Evolutionary conservation across 1,139 yeast species (phyloP).

Genomic region (Hyphopichia khmerensis): DNA sequence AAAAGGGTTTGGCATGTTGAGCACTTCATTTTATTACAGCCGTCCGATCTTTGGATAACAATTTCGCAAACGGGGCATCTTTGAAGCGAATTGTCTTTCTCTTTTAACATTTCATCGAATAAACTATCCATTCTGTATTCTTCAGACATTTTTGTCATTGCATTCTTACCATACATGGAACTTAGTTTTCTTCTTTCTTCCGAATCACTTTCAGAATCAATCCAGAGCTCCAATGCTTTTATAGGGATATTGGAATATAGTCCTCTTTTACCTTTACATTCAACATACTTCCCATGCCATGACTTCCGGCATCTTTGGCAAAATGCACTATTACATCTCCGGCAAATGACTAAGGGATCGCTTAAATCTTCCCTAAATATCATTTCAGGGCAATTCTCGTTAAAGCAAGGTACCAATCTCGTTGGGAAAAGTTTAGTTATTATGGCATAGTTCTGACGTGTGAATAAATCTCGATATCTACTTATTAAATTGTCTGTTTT

Average conservation of each 20-base stretch:
- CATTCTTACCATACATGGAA: slow-evolving; percentile 49
- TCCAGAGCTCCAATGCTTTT: slow-evolving; percentile 42
- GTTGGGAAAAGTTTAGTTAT: slow-evolving; percentile 48
- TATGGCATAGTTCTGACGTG: slow-evolving; percentile 41
- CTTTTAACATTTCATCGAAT: slow-evolving; percentile 44
- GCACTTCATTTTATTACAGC: slow-evolving; percentile 71
- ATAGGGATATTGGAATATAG: slow-evolving; percentile 38
- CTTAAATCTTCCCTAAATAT: slow-evolving; percentile 49
- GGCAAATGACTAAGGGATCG: slow-evolving; percentile 55
- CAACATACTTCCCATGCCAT: slow-evolving; percentile 61
- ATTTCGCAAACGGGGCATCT: slow-evolving; percentile 58
- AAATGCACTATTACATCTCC: slow-evolving; percentile 54
- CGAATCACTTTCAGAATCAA: slow-evolving; percentile 23
- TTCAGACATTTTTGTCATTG: slow-evolving; percentile 41
- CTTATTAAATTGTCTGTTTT: slow-evolving; percentile 23
- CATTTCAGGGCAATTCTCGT: slow-evolving; percentile 40
- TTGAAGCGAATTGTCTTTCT: slow-evolving; percentile 38
- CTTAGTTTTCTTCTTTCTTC: slow-evolving; percentile 37
- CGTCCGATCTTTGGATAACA: slow-evolving; percentile 59
- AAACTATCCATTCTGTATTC: slow-evolving; percentile 49
- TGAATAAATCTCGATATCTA: slow-evolving; percentile 39
- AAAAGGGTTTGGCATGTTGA: slow-evolving; percentile 48
- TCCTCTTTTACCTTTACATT: slow-evolving; percentile 36
- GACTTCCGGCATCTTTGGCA: slow-evolving; percentile 61
- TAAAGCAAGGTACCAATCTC: slow-evolving; percentile 54